A percentile compares a stretch with the other conserved stretches of the same genome.
Conservation (phyloP, 2,329 filamentous ascomycete species). For the Epichloe bromicola region DNA sequence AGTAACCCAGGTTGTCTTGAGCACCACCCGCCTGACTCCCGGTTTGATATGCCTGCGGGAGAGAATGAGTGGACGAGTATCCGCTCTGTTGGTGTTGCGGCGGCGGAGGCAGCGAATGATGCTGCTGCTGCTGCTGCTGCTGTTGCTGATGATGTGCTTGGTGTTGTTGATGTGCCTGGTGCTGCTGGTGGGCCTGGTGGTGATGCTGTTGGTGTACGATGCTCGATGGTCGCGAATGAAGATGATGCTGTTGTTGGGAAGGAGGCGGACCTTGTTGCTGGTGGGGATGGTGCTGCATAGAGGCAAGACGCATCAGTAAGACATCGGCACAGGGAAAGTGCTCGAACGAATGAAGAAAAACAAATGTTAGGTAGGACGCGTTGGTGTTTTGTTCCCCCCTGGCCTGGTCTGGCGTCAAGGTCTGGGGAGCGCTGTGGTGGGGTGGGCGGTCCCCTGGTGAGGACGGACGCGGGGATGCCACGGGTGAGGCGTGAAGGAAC, state of each 20-base stretch:
- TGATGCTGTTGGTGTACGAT: constrained; percentile 53
- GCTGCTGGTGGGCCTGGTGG: constrained; percentile 23
- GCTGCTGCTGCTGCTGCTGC: constrained; percentile 26
- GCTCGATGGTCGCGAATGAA: constrained; percentile 59
- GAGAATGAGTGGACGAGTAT: constrained; percentile 55
- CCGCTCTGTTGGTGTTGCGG: constrained; percentile 48
- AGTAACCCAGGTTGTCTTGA: constrained; percentile 58
- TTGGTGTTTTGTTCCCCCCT: constrained; percentile 35
- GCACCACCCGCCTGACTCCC: constrained; percentile 47
- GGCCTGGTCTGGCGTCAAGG: constrained; percentile 28
- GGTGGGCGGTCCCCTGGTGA: constrained; percentile 23
- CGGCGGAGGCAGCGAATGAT: constrained; percentile 12
- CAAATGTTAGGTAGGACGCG: constrained; percentile 30
- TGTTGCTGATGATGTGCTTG: constrained; percentile 45
- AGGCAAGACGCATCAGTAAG: constrained; percentile 46
- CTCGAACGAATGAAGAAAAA: constrained; percentile 25
- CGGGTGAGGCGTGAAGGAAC: constrained; percentile 36
- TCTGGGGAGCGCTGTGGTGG: constrained; percentile 26
- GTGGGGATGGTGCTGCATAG: constrained; percentile 65
- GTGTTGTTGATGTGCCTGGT: constrained; percentile 51
- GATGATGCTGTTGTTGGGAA: constrained; percentile 44
- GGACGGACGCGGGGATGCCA: constrained; percentile 33
- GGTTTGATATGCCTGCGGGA: constrained; percentile 55
- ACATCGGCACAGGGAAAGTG: constrained; percentile 24
- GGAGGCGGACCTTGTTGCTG: constrained; percentile 59